Evolutionary conservation across 2,329 filamentous ascomycete species (phyloP).

Genomic region (Verticillium klebahnii): DNA sequence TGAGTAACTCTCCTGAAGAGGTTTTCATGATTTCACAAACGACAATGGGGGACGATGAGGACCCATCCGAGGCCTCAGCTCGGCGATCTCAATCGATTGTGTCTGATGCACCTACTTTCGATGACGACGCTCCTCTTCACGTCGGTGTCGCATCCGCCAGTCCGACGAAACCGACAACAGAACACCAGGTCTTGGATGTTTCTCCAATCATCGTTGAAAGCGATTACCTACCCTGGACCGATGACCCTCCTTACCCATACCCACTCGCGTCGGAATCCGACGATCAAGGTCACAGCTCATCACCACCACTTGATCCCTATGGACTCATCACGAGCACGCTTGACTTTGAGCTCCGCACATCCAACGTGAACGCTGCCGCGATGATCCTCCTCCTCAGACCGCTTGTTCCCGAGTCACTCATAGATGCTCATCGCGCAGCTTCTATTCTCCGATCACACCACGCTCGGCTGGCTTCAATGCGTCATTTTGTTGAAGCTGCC

Average conservation of each 20-base stretch:
- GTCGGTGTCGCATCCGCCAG: constrained; percentile 14
- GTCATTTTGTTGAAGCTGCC: constrained; percentile 55
- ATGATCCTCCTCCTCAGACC: constrained; percentile 57
- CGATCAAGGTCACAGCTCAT: constrained; percentile 6
- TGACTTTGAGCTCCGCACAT: constrained; percentile 50
- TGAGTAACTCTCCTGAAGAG: constrained; percentile 29
- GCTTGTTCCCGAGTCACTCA: constrained; percentile 47
- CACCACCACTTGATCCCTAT: constrained; percentile 48
- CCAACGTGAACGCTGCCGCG: constrained; percentile 54
- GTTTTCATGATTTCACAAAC: constrained; percentile 43
- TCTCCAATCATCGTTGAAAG: constrained; percentile 45
- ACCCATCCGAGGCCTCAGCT: constrained; percentile 21
- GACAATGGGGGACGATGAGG: constrained; percentile 25
- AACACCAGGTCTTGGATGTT: constrained; percentile 28
- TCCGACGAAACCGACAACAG: constrained; percentile 18
- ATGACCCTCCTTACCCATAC: constrained; percentile 52
- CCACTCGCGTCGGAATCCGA: constrained; percentile 20
- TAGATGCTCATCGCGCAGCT: constrained; percentile 50
- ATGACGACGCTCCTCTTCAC: constrained; percentile 11
- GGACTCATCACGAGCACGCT: constrained; percentile 48
- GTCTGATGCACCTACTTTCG: constrained; percentile 5
- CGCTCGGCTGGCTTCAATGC: constrained; percentile 53
- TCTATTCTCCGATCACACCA: constrained; percentile 58
- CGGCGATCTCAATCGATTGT: neutral
- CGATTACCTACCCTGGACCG: constrained; percentile 55